These are phyloP conservation scores for Paramecium primaurelia DNA, from an alignment of 73 alveolate genomes.

Conservation along the genomic window DNA sequence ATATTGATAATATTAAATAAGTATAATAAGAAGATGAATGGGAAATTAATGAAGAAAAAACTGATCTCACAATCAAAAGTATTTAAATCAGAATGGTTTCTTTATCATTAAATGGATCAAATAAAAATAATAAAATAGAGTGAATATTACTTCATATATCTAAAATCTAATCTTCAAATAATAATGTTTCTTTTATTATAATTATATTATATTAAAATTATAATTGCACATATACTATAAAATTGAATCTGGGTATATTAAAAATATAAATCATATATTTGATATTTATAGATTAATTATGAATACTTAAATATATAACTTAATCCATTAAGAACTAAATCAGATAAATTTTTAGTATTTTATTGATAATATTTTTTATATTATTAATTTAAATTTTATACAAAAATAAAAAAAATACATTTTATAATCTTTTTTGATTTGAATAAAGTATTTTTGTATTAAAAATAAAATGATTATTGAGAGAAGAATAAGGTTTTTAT, in stretches of 20 bases:
- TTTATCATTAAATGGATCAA: neutral
- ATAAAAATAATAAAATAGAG: neutral
- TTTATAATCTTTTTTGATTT: neutral
- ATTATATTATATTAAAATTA: too few relatives aligned
- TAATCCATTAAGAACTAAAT: too few relatives aligned
- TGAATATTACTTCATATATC: neutral
- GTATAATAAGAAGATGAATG: neutral
- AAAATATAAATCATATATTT: too few relatives aligned
- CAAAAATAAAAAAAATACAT: too few relatives aligned
- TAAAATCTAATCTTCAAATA: neutral
- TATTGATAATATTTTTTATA: neutral
- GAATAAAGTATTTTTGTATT: neutral
- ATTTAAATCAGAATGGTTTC: neutral
- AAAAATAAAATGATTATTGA: too few relatives aligned
- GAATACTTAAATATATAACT: too few relatives aligned
- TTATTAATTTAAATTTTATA: too few relatives aligned
- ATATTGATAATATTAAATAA: neutral
- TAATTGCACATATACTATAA: too few relatives aligned
- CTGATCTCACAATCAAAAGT: neutral
- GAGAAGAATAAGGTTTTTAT: too few relatives aligned
- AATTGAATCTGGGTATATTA: neutral
- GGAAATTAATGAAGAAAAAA: neutral
- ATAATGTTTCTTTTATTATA: neutral
- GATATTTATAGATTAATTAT: neutral
- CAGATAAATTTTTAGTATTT: neutral